Evolutionary conservation across 2,329 filamentous ascomycete species (phyloP).

Genomic region (Alternaria gansuensis): DNA sequence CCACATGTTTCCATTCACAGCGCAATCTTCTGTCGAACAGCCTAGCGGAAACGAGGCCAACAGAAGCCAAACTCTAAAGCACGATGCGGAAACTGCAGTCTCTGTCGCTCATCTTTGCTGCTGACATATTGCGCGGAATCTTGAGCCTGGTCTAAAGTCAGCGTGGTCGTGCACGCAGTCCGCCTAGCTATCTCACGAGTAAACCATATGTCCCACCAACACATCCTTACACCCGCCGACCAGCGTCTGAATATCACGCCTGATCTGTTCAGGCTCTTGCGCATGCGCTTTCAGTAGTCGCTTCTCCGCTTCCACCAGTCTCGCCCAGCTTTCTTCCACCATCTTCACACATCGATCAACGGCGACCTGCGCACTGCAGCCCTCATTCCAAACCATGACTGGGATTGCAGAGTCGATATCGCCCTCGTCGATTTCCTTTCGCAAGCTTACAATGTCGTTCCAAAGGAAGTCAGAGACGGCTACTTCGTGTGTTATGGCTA

Average conservation of each 20-base stretch:
- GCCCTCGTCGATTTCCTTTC: slow-evolving; percentile 22
- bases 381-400: slow-evolving; percentile 22
- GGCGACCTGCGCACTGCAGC: slow-evolving; percentile 19
- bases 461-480: slow-evolving; percentile 18
- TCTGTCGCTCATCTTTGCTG: slow-evolving; percentile 14
- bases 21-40: background rate
- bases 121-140: slow-evolving; percentile 19
- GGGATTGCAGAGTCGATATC: slow-evolving; percentile 24
- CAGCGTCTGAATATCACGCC: slow-evolving; percentile 13
- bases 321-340: slow-evolving; percentile 16
- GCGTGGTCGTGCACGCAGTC: background rate
- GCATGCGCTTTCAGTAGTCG: slow-evolving; percentile 7
- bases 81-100: slow-evolving; percentile 15
- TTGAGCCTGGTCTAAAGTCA: slow-evolving; percentile 8
- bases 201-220: slow-evolving; percentile 23
- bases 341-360: slow-evolving; percentile 20
- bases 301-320: slow-evolving; percentile 13
- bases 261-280: slow-evolving; percentile 11
- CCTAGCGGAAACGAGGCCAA: background rate
- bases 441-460: slow-evolving; percentile 25
- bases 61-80: background rate
- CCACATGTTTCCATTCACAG: background rate
- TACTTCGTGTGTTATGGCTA: slow-evolving; percentile 19
- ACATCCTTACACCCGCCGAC: slow-evolving; percentile 21
- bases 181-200: slow-evolving; percentile 1